Evolutionary conservation across 169 alveolate species (phyloP).

Genomic region (Eimeria acervulina): DNA sequence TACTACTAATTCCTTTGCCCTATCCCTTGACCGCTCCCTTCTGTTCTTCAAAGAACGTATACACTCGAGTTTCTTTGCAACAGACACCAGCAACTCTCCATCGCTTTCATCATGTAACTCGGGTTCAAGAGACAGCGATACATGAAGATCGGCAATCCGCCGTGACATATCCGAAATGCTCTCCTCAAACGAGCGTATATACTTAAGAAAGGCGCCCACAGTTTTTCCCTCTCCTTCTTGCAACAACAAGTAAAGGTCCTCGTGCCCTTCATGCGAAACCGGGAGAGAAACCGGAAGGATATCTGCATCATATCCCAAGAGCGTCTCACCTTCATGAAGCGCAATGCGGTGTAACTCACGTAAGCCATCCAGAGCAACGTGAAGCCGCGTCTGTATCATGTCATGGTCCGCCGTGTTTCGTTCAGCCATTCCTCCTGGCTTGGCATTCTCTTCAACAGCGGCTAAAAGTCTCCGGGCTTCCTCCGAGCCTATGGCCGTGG

Average conservation of each 20-base stretch:
- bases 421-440: not conserved
- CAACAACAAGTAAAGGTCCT: not conserved
- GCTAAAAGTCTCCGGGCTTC: not conserved
- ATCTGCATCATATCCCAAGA: not conserved
- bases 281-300: not conserved
- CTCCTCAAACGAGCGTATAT: not conserved
- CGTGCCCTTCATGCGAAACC: not conserved
- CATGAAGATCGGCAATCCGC: not conserved
- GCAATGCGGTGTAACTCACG: not conserved
- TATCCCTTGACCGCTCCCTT: not conserved
- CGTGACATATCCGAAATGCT: not conserved
- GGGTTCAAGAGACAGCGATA: not conserved
- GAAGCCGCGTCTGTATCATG: not conserved
- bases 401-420: not conserved
- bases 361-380: not conserved
- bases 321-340: not conserved
- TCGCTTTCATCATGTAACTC: not conserved
- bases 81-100: conserved; percentile 4
- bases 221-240: not conserved
- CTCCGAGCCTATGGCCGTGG: not conserved
- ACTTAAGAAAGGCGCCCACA: not conserved
- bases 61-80: not conserved
- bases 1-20: not conserved
- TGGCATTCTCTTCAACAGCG: not conserved
- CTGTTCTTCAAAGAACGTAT: not conserved